Base-by-base conservation (phyloP, 2,329 filamentous ascomycete genomes). In the Ophiostoma novo-ulmi region DNA sequence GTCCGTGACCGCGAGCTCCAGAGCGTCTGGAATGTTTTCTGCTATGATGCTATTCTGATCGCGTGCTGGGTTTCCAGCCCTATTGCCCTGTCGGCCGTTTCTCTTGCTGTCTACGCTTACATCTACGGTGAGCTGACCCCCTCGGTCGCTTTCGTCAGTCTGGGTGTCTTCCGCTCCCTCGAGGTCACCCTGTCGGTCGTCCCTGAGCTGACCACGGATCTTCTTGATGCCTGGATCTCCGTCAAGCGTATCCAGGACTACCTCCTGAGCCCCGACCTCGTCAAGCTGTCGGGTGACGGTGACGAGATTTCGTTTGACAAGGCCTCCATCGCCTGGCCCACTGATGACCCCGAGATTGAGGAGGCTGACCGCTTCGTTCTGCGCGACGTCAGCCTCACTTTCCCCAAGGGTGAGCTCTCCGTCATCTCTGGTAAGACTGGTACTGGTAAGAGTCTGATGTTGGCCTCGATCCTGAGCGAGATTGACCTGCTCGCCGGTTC, bases 391-490 rank as follows among this genome's bases (percentile, higher is more conserved):
- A 87, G 86, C 73, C 76, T 93, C 13, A 83, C 83, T 0, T 92
- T 94, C 75, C 91, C 91, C 0, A 78, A 82, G 20, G 86, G 87
- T 22, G 88, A 91, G 74, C 80, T 95, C 10, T 93, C 88, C 26
- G 85, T 94, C 17, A 87, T 94, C 44, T 91, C 90, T 3, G 91
- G 91, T 0, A 89, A 89, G 76, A 94, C 91, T 0, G 91, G 92
- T 0, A 88, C 88, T 10, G 92, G 92, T 20, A 94, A 94, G 80
- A 92, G 89, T 77, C 80, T 94, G 55, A 80, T 95, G 73, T 82
- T 95, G 7, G 86, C 90, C 0, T 86, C 91, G 0, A 87, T 94
- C 36, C 84, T 94, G 5, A 91, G 91, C 1, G 92, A 94, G 78
- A 87, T 88, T 2, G 91, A 94, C 72, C 76, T 93, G 2, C 77